phyloP scores from a whole-genome alignment of 202 grass and related monocot genomes.

The Carex sylvatica region DNA sequence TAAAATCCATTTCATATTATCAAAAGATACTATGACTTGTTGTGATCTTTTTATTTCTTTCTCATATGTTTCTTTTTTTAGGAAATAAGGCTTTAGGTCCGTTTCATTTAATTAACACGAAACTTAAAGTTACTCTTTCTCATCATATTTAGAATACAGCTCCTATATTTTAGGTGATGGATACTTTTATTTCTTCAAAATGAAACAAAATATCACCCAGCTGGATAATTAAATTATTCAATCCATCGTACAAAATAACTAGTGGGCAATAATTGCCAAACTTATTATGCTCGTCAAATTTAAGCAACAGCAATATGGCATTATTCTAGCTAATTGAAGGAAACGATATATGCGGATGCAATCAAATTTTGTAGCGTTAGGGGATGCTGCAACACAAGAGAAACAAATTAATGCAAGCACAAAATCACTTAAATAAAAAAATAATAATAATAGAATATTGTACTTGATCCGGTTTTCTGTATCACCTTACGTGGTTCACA shows the following conservation, averaged over 20 bases:
- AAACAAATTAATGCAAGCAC: not conserved
- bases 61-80: too few species aligned
- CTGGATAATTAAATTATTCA: not conserved
- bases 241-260: too few species aligned
- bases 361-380: not conserved
- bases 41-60: too few species aligned
- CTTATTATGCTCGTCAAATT: not conserved
- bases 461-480: not conserved
- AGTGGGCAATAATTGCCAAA: not conserved
- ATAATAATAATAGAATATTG: not conserved
- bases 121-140: too few species aligned
- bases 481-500: not conserved
- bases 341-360: not conserved
- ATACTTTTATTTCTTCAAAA: not conserved
- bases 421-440: not conserved
- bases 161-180: not conserved
- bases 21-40: too few species aligned
- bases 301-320: not conserved
- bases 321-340: not conserved
- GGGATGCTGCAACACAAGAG: slow-evolving; percentile 2
- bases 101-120: too few species aligned
- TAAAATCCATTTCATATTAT: too few species aligned
- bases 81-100: too few species aligned
- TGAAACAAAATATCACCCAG: not conserved
- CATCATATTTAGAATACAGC: too few species aligned